Evolutionary conservation across 2,329 filamentous ascomycete species (phyloP).

Genomic region (Aspergillus caelatus): DNA sequence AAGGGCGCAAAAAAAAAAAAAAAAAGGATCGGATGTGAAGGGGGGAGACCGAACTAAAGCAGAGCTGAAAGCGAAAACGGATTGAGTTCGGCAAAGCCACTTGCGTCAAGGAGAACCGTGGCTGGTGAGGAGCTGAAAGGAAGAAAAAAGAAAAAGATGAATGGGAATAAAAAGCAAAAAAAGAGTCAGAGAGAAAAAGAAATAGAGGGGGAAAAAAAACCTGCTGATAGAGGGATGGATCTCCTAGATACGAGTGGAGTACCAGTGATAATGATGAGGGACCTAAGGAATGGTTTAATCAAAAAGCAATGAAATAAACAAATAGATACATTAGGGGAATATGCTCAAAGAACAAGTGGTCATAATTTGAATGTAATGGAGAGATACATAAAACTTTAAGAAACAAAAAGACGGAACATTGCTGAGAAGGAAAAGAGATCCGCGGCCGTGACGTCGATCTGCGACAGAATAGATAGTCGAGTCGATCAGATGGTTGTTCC

Average conservation of each 20-base stretch:
- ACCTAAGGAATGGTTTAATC: background rate
- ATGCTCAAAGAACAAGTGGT: background rate
- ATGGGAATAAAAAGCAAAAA: background rate
- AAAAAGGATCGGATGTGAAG: background rate
- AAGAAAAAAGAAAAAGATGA: background rate
- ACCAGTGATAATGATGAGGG: background rate
- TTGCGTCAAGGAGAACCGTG: slow-evolving; percentile 31
- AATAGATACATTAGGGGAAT: background rate
- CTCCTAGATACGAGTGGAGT: slow-evolving; percentile 1
- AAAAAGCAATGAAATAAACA: background rate
- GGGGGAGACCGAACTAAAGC: slow-evolving; percentile 9
- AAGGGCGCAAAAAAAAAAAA: background rate
- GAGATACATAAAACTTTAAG: background rate
- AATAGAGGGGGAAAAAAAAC: background rate
- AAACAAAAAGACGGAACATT: background rate
- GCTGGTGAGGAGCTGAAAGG: slow-evolving; percentile 16
- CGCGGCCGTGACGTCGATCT: slow-evolving; percentile 4
- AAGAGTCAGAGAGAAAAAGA: too few species aligned
- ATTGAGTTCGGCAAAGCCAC: slow-evolving; percentile 22
- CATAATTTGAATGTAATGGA: background rate
- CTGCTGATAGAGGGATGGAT: background rate
- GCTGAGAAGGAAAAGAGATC: slow-evolving; percentile 1
- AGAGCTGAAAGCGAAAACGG: slow-evolving; percentile 1
- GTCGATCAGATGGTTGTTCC: background rate
- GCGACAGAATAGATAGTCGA: background rate